phyloP scores from a whole-genome alignment of 1,284 basidiomycete genomes.

The Sporisorium graminicola region DNA sequence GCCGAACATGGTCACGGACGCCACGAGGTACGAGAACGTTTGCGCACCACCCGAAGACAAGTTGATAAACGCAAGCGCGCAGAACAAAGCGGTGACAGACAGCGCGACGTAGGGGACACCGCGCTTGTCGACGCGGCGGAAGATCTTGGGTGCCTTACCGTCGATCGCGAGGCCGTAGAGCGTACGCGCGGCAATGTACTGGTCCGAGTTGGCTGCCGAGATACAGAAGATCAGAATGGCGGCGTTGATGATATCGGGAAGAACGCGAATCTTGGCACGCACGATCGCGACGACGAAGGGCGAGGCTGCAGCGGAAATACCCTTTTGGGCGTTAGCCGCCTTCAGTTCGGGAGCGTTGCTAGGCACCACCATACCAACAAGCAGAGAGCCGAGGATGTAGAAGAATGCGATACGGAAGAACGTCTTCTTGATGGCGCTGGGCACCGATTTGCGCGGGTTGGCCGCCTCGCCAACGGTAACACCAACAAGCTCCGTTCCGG shows the following conservation, averaged over 20 bases:
- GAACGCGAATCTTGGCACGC: conserved; percentile 78
- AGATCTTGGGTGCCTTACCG: conserved; percentile 73
- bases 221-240: conserved; percentile 68
- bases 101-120: conserved; percentile 72
- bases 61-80: conserved; percentile 77
- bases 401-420: conserved; percentile 78
- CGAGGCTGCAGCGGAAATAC: conserved; percentile 73
- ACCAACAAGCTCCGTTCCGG: conserved; percentile 75
- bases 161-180: conserved; percentile 74
- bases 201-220: conserved; percentile 72
- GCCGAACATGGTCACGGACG: conserved; percentile 71
- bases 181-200: conserved; percentile 73
- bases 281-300: conserved; percentile 80
- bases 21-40: conserved; percentile 40
- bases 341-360: conserved; percentile 48
- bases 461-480: conserved; percentile 72
- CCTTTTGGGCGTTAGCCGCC: conserved; percentile 31
- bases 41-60: conserved; percentile 74
- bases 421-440: conserved; percentile 74
- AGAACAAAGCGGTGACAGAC: conserved; percentile 76
- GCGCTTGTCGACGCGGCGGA: conserved; percentile 72
- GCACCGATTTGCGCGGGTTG: conserved; percentile 76
- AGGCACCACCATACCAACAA: conserved; percentile 62
- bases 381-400: conserved; percentile 75
- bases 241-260: conserved; percentile 77